These are phyloP conservation scores for Coemansia sp. DNA, from an alignment of 192 early-diverging fungal genomes.

Conservation along the genomic window DNA sequence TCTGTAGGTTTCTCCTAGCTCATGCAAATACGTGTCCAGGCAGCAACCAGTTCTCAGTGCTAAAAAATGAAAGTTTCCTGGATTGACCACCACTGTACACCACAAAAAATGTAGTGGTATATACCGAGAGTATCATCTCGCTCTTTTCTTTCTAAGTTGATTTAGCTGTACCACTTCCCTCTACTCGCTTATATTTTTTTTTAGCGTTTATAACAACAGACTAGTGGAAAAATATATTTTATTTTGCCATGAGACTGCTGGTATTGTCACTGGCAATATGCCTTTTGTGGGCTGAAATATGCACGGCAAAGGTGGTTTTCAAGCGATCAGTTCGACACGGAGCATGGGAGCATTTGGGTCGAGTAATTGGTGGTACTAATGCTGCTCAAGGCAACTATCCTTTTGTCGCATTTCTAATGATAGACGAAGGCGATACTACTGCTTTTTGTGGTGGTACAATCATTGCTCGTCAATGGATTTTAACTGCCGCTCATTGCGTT, in stretches of 20 bases:
- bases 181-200: not conserved
- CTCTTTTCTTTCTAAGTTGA: not conserved
- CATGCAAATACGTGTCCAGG: not conserved
- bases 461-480: conserved; percentile 39
- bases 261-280: not conserved
- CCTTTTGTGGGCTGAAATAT: not conserved
- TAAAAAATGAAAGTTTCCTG: not conserved
- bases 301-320: conserved; percentile 10
- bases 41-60: not conserved
- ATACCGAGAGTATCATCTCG: not conserved
- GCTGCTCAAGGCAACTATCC: conserved; percentile 31
- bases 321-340: not conserved
- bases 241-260: not conserved
- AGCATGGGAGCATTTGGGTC: conserved; percentile 25
- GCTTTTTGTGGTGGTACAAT: conserved; percentile 54
- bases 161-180: not conserved
- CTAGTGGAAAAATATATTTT: not conserved
- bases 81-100: not conserved
- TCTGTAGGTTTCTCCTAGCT: not conserved
- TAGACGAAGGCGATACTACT: conserved; percentile 35
- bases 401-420: conserved; percentile 44
- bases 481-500: conserved; percentile 57
- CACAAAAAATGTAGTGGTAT: not conserved
- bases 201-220: no score
- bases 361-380: conserved; percentile 51